Conservation (phyloP, 208 protist species). For the Leishmania arabica region DNA sequence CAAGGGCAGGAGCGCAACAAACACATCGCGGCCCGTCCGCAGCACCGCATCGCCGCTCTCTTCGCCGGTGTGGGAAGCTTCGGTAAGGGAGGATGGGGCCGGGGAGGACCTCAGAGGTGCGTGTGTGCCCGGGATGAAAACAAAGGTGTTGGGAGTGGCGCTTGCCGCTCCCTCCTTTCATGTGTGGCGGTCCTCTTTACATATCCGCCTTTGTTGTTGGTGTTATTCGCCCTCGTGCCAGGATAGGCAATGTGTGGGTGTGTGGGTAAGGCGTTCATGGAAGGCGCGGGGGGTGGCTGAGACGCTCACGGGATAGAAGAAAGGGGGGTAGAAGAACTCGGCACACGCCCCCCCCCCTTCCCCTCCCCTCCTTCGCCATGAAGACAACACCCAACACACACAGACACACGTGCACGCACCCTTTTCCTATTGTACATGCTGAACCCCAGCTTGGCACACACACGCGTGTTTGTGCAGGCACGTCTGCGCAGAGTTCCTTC, state of each 20-base stretch:
- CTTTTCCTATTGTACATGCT: slow-evolving; percentile 1
- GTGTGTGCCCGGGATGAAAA: background rate
- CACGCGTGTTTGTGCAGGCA: background rate
- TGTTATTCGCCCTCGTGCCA: background rate
- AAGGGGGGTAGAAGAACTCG: background rate
- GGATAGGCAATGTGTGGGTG: slow-evolving; percentile 1
- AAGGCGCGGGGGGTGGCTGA: background rate
- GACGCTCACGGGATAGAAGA: background rate
- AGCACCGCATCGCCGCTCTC: background rate
- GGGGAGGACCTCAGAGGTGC: background rate
- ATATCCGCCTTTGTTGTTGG: background rate
- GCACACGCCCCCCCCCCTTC: too few relatives aligned
- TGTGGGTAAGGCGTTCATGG: background rate
- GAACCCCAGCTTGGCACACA: background rate
- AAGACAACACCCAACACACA: slow-evolving; percentile 6
- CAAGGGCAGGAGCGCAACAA: background rate
- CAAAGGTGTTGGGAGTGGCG: background rate
- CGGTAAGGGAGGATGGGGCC: background rate
- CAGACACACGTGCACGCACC: background rate
- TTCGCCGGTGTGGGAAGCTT: background rate
- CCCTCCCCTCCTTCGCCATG: background rate
- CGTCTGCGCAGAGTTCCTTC: background rate
- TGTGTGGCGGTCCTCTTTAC: background rate
- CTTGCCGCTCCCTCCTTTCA: background rate
- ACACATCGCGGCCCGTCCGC: background rate